These are phyloP conservation scores for Trichoderma endophyticum DNA, from an alignment of 2,329 filamentous ascomycete genomes.

Conservation along the genomic window DNA sequence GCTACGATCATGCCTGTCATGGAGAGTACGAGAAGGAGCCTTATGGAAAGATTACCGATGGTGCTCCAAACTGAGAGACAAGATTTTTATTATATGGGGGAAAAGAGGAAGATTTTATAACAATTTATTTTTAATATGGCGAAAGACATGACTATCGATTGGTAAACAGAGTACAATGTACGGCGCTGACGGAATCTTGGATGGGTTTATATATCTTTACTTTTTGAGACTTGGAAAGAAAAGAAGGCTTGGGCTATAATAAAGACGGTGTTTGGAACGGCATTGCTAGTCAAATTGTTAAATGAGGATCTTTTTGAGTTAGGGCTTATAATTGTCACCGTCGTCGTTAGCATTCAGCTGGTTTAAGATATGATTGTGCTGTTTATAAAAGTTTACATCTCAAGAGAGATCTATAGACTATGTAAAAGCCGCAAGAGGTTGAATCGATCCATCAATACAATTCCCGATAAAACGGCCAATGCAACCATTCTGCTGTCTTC, in stretches of 20 bases:
- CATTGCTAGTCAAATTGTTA: not conserved
- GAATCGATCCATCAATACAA: not conserved
- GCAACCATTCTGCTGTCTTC: rapidly evolving
- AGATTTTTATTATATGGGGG: not conserved
- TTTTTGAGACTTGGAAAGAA: not conserved
- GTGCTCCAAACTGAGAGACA: conserved; percentile 29
- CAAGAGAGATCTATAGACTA: not conserved
- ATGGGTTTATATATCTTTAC: not conserved
- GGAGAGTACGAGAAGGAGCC: conserved; percentile 45
- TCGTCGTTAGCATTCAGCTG: not conserved
- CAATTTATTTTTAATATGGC: not conserved
- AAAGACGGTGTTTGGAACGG: not conserved
- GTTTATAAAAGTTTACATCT: not conserved
- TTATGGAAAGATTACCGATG: conserved; percentile 41
- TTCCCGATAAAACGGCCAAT: no score
- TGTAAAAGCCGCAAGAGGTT: not conserved
- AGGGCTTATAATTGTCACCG: not conserved
- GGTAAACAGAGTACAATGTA: not conserved
- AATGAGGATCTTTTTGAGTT: not conserved
- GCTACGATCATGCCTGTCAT: conserved; percentile 65
- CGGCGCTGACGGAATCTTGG: not conserved
- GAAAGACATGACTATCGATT: not conserved
- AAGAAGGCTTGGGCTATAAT: not conserved
- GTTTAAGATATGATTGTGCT: not conserved
- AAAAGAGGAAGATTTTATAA: not conserved